Base-by-base conservation (phyloP, 345 rosid genomes). In the Pseudoturritis turrita region DNA sequence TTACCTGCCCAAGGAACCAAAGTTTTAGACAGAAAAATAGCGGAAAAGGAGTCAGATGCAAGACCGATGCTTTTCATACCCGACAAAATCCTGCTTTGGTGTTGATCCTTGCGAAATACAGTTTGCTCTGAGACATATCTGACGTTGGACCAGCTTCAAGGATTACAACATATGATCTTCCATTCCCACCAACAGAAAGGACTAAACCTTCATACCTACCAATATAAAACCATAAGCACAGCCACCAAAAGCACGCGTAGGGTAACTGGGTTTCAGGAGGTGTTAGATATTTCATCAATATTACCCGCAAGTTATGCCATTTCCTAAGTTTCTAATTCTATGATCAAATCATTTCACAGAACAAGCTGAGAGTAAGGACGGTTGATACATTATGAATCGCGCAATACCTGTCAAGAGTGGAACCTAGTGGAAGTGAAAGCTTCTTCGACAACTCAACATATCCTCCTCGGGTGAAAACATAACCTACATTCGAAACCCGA, bases 91-190 rank as follows among this genome's bases (percentile, higher is more conserved):
- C 97, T 39, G 82, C 86, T 88, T 94, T 94, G 25, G 98, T 91
- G 80, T 65, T 87, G 57, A 94, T 81, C 77, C 98, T 88, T n/a
- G 97, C 80, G 76, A 94, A 91, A 78, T 91, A 89, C 67, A 85
- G 79, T 82, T 87, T 89, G 88, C 96, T 94, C 77, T 84, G 95
- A 61, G 88, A 82, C 78, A 84, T 88, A 79, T 91, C 93, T 7
- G 85, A 91, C 12, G 89, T 83, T 70, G 99, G 97, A 73, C 97
- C 97, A 60, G 99, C 93, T 86, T 91, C 97, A 81, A 95, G 96
- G 76, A 91, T 91, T 54, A 95, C 74, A 61, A 89, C 89, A 72
- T 87, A 95, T 2, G 99, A 83, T 80, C 99, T 88, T 75, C 97
- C 99, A 62, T 95, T 95, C 64, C 99, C 99, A 46, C 99, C 99